These are phyloP conservation scores for Collybia mongolica DNA, from an alignment of 768 basidiomycete genomes.

Conservation along the genomic window DNA sequence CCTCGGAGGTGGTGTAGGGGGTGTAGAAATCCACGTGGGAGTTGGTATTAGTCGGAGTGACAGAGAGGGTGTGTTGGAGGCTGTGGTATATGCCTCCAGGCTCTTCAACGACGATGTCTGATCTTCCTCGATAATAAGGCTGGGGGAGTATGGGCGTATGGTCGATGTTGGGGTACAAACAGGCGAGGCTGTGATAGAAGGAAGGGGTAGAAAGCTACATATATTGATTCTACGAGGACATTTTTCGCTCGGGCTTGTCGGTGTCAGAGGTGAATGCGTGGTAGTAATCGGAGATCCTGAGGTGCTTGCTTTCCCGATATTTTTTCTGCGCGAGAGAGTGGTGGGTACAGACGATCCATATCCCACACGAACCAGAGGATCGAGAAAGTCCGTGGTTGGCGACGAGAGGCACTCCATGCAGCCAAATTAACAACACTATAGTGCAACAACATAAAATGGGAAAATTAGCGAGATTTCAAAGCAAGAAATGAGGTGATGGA, in stretches of 20 bases:
- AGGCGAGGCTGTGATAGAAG: constrained; percentile 62
- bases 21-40: constrained; percentile 59
- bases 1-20: constrained; percentile 54
- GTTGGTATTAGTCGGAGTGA: constrained; percentile 23
- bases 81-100: constrained; percentile 16
- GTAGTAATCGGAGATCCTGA: not conserved
- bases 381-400: constrained; percentile 12
- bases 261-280: constrained; percentile 3
- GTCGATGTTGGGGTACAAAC: constrained; percentile 46
- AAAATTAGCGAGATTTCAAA: not conserved
- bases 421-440: not conserved
- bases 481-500: not conserved
- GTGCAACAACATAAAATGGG: not conserved
- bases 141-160: constrained; percentile 19
- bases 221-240: constrained; percentile 23
- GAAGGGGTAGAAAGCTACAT: constrained; percentile 46
- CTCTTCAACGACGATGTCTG: constrained; percentile 5
- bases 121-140: constrained; percentile 10
- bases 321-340: constrained; percentile 9
- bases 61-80: constrained; percentile 20
- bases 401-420: constrained; percentile 17
- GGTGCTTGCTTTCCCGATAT: constrained; percentile 1
- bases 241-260: constrained; percentile 5
- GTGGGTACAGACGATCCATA: constrained; percentile 4
- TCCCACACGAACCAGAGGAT: constrained; percentile 2